These are phyloP conservation scores for Quercus dentata DNA, from an alignment of 306 rosid species.

Conservation along the genomic window DNA sequence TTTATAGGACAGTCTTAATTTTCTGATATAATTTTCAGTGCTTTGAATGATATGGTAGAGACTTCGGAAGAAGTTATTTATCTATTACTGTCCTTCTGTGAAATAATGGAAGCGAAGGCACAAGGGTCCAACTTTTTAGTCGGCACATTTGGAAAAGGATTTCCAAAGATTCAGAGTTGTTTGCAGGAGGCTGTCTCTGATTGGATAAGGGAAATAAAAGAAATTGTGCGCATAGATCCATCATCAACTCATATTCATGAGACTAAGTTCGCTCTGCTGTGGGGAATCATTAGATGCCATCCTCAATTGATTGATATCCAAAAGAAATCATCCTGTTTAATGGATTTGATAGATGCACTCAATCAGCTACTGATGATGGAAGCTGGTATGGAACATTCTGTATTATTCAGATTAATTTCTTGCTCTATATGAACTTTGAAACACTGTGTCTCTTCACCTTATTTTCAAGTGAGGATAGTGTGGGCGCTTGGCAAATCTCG, in stretches of 20 bases:
- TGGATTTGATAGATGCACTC: constrained; percentile 55
- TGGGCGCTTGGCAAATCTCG: too few relatives aligned
- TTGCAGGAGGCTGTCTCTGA: constrained; percentile 34
- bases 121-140: constrained; percentile 31
- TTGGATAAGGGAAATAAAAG: constrained; percentile 44
- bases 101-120: constrained; percentile 38
- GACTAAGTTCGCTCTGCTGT: constrained; percentile 52
- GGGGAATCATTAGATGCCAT: constrained; percentile 77
- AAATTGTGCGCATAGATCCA: constrained; percentile 22
- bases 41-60: constrained; percentile 33
- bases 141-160: constrained; percentile 29
- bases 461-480: background rate
- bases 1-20: constrained; percentile 12
- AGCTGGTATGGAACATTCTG: constrained; percentile 44
- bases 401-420: constrained; percentile 9
- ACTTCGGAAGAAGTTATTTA: constrained; percentile 46
- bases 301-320: constrained; percentile 44
- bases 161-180: constrained; percentile 49
- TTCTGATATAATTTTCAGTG: constrained; percentile 43
- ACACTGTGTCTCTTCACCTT: background rate
- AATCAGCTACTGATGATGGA: constrained; percentile 47
- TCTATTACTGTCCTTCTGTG: constrained; percentile 55
- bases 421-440: constrained; percentile 1
- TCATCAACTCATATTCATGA: constrained; percentile 41
- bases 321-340: constrained; percentile 42